Evolutionary conservation across 345 rosid genomes (phyloP), one percentile per base, ranked within the genome.

Genomic region (Noccaea bulbosa): DNA sequence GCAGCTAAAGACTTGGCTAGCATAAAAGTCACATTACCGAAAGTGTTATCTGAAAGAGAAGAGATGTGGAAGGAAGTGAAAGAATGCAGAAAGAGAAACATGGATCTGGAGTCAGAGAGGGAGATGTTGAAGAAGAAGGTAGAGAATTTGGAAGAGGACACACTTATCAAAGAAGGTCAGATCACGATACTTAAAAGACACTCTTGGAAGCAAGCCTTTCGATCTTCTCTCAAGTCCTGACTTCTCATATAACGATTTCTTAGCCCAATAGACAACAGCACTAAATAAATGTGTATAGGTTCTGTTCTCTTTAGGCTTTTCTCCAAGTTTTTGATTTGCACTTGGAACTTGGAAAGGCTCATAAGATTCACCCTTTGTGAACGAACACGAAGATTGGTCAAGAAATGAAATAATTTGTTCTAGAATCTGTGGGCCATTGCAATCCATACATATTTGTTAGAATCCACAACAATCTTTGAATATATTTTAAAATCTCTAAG

Each of bases 101-200:
- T 84, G 91, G 80, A 87, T 22, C 39, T 95, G 81, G 85, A 86
- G 77, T 83, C 87, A 3, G 97, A 95, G 80, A 82, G 82, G 44
- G 83, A 77, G 7, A 22, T 55, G 60, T 67, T 95, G 81, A 95
- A 83, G 81, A 89, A 82, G 81, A 90, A 88, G 81, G 83, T 90
- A 6, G 96, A 92, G 70, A 69, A 81, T 55, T 79, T 91, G 45
- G 98, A 95, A 41, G 98, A 95, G 62, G 98, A 92, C 57, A 69
- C 85, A 45, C 97, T 85, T 30, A 48, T 83, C 67, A 92, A 88
- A 63, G 99, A 92, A 85, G 97, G 99, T 38, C 90, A 95, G 66
- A 90, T 95, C 68, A 88, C 93, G 6, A 90, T 95, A 64, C 82
- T 92, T 92, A 7, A 90, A 86, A 76, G 99, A 94, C 75, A 57